Percentiles rank a stretch among this genome's conserved stretches.
These are phyloP conservation scores for Picea glauca DNA, from an alignment of 75 land plant species.

Conservation along the genomic window DNA sequence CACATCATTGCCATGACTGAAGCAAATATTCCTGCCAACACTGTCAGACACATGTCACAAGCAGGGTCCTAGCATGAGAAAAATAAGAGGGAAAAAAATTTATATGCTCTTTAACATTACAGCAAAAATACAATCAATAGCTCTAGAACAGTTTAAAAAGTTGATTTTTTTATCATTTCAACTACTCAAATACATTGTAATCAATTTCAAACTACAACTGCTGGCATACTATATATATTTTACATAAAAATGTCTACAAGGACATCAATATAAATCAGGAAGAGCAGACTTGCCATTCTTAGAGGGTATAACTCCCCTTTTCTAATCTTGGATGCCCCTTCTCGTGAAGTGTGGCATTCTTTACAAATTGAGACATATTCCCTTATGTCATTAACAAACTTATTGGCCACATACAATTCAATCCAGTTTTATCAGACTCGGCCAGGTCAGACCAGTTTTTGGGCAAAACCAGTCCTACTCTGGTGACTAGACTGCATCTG, in stretches of 20 bases:
- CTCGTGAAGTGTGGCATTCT: not conserved
- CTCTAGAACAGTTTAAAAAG: too few species aligned
- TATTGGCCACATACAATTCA: not conserved
- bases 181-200: not conserved
- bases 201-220: not conserved
- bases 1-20: slow-evolving; percentile 6
- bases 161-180: too few species aligned
- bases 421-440: too few species aligned
- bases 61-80: not conserved
- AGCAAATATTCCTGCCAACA: slow-evolving; percentile 12
- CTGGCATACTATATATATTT: not conserved
- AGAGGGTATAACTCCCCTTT: not conserved
- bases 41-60: slow-evolving; percentile 5
- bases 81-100: not conserved
- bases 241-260: not conserved
- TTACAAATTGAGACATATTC: not conserved
- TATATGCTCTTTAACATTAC: too few species aligned
- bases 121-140: too few species aligned
- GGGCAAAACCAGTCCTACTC: too few species aligned
- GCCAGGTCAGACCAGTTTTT: too few species aligned
- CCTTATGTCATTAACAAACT: not conserved
- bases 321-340: not conserved
- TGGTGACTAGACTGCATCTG: too few species aligned
- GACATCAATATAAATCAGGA: not conserved
- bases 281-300: not conserved